phyloP scores from a whole-genome alignment of 306 rosid species.

The Glycine tomentella region DNA sequence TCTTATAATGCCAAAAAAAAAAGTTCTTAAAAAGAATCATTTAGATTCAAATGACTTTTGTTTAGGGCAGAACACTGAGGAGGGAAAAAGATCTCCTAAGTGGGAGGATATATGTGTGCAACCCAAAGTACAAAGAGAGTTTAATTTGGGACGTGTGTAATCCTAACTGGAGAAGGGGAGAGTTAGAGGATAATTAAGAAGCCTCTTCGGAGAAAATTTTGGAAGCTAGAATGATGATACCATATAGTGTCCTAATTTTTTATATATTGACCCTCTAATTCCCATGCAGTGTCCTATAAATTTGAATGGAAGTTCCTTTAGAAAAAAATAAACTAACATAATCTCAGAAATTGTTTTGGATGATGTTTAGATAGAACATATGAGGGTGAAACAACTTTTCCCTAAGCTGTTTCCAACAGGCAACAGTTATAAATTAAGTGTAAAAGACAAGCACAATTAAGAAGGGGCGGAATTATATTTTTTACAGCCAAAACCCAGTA shows the following conservation, averaged over 20 bases:
- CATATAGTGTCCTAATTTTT: not conserved
- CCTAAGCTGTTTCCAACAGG: not conserved
- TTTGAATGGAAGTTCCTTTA: not conserved
- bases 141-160: not conserved
- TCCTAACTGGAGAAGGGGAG: not conserved
- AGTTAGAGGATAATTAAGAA: too few relatives aligned
- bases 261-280: too few relatives aligned
- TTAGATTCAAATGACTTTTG: too few relatives aligned
- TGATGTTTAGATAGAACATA: too few relatives aligned
- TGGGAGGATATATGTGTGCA: not conserved
- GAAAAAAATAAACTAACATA: not conserved
- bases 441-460: not conserved
- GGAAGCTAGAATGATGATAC: not conserved
- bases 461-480: not conserved
- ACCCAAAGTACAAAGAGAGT: not conserved
- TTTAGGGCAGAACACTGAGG: too few relatives aligned
- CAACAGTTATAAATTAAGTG: not conserved
- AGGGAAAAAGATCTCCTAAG: not conserved
- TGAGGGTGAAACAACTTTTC: not conserved
- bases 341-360: too few relatives aligned
- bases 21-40: too few relatives aligned
- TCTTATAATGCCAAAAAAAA: too few relatives aligned
- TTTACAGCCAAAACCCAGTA: too few relatives aligned
- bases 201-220: not conserved
- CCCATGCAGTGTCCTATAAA: not conserved